These are phyloP conservation scores for Suhomyces anneliseae DNA, from an alignment of 1,139 yeast genomes.

Conservation along the genomic window DNA sequence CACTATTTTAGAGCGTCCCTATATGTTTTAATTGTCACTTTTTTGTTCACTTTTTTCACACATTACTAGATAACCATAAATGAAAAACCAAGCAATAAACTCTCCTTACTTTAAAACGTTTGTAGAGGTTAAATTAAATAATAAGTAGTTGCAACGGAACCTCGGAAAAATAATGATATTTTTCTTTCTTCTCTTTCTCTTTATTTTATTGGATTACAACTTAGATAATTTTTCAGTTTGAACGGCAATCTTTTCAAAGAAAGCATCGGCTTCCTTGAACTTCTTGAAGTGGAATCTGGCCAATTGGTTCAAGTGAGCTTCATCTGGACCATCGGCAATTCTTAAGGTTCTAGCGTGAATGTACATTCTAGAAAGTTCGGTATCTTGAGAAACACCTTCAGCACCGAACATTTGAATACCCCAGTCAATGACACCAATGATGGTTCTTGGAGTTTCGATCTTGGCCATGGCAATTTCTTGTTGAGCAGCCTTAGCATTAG, in stretches of 20 bases:
- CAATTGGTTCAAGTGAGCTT: slow-evolving; percentile 64
- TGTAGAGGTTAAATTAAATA: neutral
- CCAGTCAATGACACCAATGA: slow-evolving; percentile 59
- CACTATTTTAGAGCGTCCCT: too few relatives aligned
- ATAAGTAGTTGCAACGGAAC: too few relatives aligned
- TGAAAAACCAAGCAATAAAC: neutral
- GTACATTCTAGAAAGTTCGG: slow-evolving; percentile 59
- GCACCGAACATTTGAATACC: slow-evolving; percentile 72
- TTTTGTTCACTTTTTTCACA: too few relatives aligned
- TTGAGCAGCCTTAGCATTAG: slow-evolving; percentile 57
- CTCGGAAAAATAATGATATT: too few relatives aligned
- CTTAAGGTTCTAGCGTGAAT: slow-evolving; percentile 60
- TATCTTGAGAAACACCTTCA: slow-evolving; percentile 66
- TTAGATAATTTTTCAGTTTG: slow-evolving; percentile 26
- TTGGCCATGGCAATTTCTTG: slow-evolving; percentile 69
- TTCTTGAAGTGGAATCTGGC: slow-evolving; percentile 48
- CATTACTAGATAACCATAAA: neutral
- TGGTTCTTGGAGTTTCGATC: slow-evolving; percentile 62
- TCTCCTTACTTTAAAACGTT: neutral
- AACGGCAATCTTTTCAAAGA: slow-evolving; percentile 27
- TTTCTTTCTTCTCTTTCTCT: neutral
- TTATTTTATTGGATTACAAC: slow-evolving; percentile 18
- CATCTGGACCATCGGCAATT: slow-evolving; percentile 78
- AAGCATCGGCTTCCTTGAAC: slow-evolving; percentile 33
- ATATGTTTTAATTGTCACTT: too few relatives aligned